phyloP scores from a whole-genome alignment of 78 protist genomes.

The Paulinella micropora region DNA sequence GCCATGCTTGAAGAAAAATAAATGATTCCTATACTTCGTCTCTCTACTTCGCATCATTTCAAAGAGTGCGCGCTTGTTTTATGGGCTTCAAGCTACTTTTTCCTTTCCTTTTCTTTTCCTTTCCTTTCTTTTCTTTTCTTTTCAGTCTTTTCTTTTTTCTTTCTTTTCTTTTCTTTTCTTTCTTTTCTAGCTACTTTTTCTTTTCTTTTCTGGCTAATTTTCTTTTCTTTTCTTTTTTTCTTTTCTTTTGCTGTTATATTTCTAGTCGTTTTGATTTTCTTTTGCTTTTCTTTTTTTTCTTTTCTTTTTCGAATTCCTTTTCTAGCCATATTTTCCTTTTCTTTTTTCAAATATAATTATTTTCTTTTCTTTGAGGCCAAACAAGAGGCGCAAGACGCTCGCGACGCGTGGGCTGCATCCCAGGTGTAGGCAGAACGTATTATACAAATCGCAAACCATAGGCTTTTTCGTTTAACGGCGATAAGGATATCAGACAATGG shows the following conservation, averaged over 20 bases:
- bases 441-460: too few relatives aligned
- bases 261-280: neutral
- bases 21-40: too few relatives aligned
- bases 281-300: neutral
- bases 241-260: neutral
- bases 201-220: neutral
- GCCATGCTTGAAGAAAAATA: too few relatives aligned
- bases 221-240: neutral
- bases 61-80: too few relatives aligned
- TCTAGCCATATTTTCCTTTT: neutral
- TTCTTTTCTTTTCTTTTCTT: neutral
- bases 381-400: too few relatives aligned
- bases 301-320: neutral
- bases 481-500: too few relatives aligned
- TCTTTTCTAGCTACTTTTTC: neutral
- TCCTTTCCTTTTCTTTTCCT: neutral
- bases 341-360: neutral
- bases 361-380: neutral
- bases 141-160: neutral
- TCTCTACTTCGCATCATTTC: too few relatives aligned
- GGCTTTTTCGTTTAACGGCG: too few relatives aligned
- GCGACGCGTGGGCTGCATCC: too few relatives aligned
- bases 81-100: neutral
- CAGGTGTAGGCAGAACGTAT: too few relatives aligned
- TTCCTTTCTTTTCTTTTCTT: neutral